phyloP scores from a whole-genome alignment of 1,139 yeast species.

The Diutina scorzettiae region DNA sequence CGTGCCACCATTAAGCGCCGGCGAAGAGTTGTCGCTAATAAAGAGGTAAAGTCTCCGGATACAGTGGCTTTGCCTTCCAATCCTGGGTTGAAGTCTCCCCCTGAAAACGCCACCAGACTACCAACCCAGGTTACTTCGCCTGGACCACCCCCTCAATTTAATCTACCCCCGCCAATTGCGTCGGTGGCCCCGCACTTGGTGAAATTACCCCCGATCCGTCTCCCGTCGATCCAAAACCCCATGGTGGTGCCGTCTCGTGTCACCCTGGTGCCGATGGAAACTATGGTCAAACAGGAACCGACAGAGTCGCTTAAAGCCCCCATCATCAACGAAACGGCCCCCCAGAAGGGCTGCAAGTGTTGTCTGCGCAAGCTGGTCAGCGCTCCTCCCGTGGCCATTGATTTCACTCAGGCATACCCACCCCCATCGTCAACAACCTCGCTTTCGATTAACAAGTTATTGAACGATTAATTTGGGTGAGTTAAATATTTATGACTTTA shows the following conservation, averaged over 20 bases:
- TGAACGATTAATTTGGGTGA: too few relatives aligned
- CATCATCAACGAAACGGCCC: background rate
- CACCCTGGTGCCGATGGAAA: constrained; percentile 4
- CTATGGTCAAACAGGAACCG: background rate
- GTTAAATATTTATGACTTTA: too few relatives aligned
- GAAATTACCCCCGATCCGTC: background rate
- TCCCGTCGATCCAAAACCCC: background rate
- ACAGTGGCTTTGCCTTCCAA: constrained; percentile 5
- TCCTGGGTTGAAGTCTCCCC: constrained; percentile 6
- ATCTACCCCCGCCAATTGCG: background rate
- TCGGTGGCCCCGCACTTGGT: background rate
- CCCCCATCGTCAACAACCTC: too few relatives aligned
- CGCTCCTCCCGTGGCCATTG: constrained; percentile 10
- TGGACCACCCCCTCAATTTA: background rate
- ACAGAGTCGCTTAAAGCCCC: background rate
- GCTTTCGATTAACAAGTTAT: background rate
- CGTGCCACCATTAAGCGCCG: constrained; percentile 65
- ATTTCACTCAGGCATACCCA: constrained; percentile 9
- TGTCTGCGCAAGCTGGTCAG: constrained; percentile 5
- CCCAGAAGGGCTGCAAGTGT: background rate
- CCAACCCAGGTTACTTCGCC: constrained; percentile 1
- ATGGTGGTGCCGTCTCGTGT: too few relatives aligned
- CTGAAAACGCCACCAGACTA: background rate
- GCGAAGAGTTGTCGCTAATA: constrained; percentile 15
- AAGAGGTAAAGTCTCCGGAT: constrained; percentile 9